Evolutionary conservation across 495 filamentous ascomycete species (phyloP), one percentile per base, ranked within the genome.

Genomic region (Pseudevernia furfuracea): DNA sequence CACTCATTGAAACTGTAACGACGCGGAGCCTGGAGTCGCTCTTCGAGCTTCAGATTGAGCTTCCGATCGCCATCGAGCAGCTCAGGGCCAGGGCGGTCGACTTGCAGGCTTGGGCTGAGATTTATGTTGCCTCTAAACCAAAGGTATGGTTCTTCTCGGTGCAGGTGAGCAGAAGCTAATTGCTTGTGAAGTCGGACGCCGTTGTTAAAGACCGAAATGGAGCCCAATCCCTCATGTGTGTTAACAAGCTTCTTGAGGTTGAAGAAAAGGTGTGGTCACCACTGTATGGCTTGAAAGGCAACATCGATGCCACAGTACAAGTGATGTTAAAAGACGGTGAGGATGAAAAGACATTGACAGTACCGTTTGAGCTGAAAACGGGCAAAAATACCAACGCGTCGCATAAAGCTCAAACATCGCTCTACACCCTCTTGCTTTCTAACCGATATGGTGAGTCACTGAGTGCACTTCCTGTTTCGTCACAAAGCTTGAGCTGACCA

Each of bases 261-360:
- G 94, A 98, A 74, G 94, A 98, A 74, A 92, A 97, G 70, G 83
- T 97, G 44, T 97, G 92, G 94, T 97, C 94, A 21, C 94, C 94
- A 10, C 91, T 90, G 86, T 97, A 93, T 71, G 94, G 94, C 0
- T 80, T 98, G 10, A 97, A 98, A 76, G 94, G 94, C 38, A 97
- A 96, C 72, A 91, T 98, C 62, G 94, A 98, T 77, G 94, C 94
- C n/a, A 97, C 94, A 7, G 88, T 98, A 17, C 90, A 97, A 76
- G 85, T 93, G n/a, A 83, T 82, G 8, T 88, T 95, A 77, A 74
- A 85, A 49, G 90, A 96, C 37, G 77, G 82, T 64, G 70, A 78
- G 32, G 73, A 75, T 57, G 68, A 84, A 39, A 87, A 84, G 68
- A 90, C 81, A 7, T 79, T 98, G 60, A 88, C 91, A 4, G 89